Percentiles rank a stretch among this genome's conserved stretches.
These are phyloP conservation scores for Malassezia arunalokei DNA, from an alignment of 1,284 basidiomycete genomes.

Conservation along the genomic window DNA sequence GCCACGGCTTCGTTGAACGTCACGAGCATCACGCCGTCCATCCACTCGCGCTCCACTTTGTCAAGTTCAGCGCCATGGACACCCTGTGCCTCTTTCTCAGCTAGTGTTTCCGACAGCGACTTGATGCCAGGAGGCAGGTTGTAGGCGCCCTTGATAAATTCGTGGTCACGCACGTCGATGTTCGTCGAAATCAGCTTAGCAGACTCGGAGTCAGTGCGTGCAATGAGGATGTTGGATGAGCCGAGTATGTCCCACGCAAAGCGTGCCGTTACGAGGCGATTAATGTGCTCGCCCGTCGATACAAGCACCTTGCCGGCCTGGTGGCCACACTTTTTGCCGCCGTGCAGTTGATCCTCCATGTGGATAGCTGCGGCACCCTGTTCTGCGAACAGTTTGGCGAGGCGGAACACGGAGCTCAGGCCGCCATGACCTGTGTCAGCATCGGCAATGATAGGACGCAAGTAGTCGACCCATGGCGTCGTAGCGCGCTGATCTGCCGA, in stretches of 20 bases:
- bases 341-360: constrained; percentile 45
- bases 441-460: constrained; percentile 48
- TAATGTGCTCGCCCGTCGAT: constrained; percentile 70
- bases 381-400: constrained; percentile 45
- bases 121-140: constrained; percentile 30
- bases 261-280: constrained; percentile 66
- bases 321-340: constrained; percentile 61
- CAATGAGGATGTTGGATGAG: constrained; percentile 74
- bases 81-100: constrained; percentile 30
- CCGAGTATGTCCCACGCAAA: constrained; percentile 80
- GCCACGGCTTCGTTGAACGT: constrained; percentile 72
- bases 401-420: constrained; percentile 41
- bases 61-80: constrained; percentile 33
- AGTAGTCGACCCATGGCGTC: constrained; percentile 48
- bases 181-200: constrained; percentile 72
- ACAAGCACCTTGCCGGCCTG: constrained; percentile 86
- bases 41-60: constrained; percentile 41
- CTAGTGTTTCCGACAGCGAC: constrained; percentile 38
- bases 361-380: constrained; percentile 49
- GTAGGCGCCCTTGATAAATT: constrained; percentile 45
- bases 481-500: constrained; percentile 55
- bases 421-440: constrained; percentile 45
- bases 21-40: constrained; percentile 48
- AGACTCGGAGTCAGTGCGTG: constrained; percentile 83
- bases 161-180: constrained; percentile 61